Conservation (phyloP, 306 rosid species). For the Amphicarpaea edgeworthii region DNA sequence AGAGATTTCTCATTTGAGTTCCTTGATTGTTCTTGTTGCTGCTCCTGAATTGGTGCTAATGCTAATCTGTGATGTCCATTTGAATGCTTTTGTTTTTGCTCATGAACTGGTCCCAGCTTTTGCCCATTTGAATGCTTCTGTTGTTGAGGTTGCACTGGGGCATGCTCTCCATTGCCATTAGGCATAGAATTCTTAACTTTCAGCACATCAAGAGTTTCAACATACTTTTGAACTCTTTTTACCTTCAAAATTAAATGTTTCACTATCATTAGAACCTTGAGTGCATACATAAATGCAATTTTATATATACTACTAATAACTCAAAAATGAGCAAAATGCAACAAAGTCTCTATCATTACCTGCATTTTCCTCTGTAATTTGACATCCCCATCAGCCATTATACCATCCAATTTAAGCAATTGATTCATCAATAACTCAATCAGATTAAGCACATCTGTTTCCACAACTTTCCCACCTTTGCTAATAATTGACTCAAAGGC, state of each 20-base stretch:
- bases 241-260: conserved; percentile 61
- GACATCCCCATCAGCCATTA: conserved; percentile 87
- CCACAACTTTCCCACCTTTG: conserved; percentile 86
- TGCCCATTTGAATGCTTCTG: conserved; percentile 59
- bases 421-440: conserved; percentile 92
- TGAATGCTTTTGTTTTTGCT: conserved; percentile 53
- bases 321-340: conserved; percentile 16
- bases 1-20: conserved; percentile 47
- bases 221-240: conserved; percentile 89
- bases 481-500: conserved; percentile 78
- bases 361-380: conserved; percentile 98
- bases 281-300: conserved; percentile 10
- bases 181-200: conserved; percentile 73
- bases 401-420: conserved; percentile 83
- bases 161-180: conserved; percentile 48
- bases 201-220: conserved; percentile 87
- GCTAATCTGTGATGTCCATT: conserved; percentile 42
- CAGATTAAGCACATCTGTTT: conserved; percentile 71
- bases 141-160: conserved; percentile 46
- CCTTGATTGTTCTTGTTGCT: conserved; percentile 46
- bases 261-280: conserved; percentile 10
- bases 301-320: not conserved
- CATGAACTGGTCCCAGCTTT: conserved; percentile 59
- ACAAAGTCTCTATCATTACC: conserved; percentile 51
- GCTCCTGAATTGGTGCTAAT: conserved; percentile 63